Evolutionary conservation across 1,284 basidiomycete species (phyloP).

Genomic region (Schizophyllum commune): DNA sequence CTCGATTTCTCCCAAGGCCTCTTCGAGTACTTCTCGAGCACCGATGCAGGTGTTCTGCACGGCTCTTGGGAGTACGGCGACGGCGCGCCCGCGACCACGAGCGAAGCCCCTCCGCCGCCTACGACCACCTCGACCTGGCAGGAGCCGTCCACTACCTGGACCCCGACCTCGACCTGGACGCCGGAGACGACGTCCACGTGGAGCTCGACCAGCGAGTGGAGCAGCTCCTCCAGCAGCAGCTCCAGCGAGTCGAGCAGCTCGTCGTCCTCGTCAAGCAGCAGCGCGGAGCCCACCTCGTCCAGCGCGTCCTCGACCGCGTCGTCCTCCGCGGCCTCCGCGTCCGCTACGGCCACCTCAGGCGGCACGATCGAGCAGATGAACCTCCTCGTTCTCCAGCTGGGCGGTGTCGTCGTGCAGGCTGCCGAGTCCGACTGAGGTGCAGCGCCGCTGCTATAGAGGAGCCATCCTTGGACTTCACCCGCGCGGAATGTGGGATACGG

Average conservation of each 20-base stretch:
- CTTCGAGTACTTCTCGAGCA: conserved; percentile 54
- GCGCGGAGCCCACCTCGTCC: background rate
- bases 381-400: background rate
- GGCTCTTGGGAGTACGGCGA: conserved; percentile 50
- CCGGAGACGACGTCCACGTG: background rate
- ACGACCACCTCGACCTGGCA: conserved; percentile 16
- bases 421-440: background rate
- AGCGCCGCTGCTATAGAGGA: background rate
- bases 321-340: background rate
- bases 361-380: background rate
- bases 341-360: background rate
- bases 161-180: background rate
- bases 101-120: conserved; percentile 14
- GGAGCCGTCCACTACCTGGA: background rate
- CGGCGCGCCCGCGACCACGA: conserved; percentile 18
- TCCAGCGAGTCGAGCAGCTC: background rate
- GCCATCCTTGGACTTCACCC: background rate
- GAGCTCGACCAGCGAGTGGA: background rate
- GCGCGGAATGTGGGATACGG: background rate
- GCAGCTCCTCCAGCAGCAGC: background rate
- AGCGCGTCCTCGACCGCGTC: background rate
- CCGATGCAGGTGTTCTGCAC: conserved; percentile 43
- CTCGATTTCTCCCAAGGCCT: conserved; percentile 76
- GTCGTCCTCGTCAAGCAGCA: background rate
- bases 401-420: background rate